Evolutionary conservation across 2,329 filamentous ascomycete genomes (phyloP).

Genomic region (Aspergillus sergii): DNA sequence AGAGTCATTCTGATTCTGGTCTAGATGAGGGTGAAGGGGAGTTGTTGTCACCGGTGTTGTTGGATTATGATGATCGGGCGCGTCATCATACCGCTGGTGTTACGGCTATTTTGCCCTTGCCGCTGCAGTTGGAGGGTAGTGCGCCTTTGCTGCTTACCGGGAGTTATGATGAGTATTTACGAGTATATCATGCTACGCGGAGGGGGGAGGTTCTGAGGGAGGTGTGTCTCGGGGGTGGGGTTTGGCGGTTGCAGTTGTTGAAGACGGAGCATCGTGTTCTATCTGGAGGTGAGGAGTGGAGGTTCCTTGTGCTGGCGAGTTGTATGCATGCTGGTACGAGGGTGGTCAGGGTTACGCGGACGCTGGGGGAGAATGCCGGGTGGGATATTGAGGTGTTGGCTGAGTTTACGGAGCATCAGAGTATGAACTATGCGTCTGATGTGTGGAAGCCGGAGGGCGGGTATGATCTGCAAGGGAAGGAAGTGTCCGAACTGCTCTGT

Average conservation of each 20-base stretch:
- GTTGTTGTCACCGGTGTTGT: constrained; percentile 18
- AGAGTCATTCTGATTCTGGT: too few species aligned
- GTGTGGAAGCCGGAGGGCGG: constrained; percentile 32
- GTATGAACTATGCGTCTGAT: constrained; percentile 94
- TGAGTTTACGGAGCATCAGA: constrained; percentile 81
- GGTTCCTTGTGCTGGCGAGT: constrained; percentile 70
- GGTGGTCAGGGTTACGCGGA: constrained; percentile 54
- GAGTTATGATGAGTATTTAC: constrained; percentile 84
- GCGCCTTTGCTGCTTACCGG: constrained; percentile 73
- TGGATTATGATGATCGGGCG: constrained; percentile 47
- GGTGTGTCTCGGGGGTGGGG: constrained; percentile 71
- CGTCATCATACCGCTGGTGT: constrained; percentile 79
- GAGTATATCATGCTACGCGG: constrained; percentile 55
- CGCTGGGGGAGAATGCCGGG: constrained; percentile 42
- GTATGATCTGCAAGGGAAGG: constrained; percentile 10
- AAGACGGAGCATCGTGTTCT: constrained; percentile 6
- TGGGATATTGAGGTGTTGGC: constrained; percentile 69
- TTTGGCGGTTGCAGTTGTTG: constrained; percentile 77
- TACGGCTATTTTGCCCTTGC: constrained; percentile 78
- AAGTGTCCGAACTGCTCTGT: constrained; percentile 29
- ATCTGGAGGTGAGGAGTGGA: constrained; percentile 15
- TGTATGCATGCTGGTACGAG: constrained; percentile 90
- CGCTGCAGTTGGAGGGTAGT: constrained; percentile 42
- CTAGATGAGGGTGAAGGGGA: constrained; percentile 3
- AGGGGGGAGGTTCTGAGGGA: constrained; percentile 62